These are phyloP conservation scores for Abrus pulchellus DNA, from an alignment of 306 rosid species.

Conservation along the genomic window DNA sequence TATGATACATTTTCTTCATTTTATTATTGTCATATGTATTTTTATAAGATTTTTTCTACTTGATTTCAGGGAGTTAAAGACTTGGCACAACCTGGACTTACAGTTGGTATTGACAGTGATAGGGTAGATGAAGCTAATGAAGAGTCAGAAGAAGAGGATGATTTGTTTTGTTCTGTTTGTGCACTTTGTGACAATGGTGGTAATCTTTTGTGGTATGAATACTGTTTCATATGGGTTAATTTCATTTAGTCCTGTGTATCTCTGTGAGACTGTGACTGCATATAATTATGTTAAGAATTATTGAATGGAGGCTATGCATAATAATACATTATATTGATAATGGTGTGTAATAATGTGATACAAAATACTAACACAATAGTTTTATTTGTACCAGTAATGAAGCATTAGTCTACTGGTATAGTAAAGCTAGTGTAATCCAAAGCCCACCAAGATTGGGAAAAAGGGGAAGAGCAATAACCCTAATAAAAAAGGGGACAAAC, in stretches of 20 bases:
- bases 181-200: conserved; percentile 96
- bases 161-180: conserved; percentile 73
- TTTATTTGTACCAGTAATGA: conserved; percentile 20
- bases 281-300: conserved; percentile 4
- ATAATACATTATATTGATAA: not conserved
- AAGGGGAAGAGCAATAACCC: conserved; percentile 1
- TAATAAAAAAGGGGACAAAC: not conserved
- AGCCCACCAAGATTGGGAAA: not conserved
- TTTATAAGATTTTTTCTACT: conserved; percentile 28
- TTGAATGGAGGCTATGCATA: not conserved
- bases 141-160: conserved; percentile 63
- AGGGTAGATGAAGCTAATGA: conserved; percentile 50
- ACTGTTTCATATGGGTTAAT: conserved; percentile 28
- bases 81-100: conserved; percentile 53
- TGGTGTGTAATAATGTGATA: conserved; percentile 22
- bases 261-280: not conserved
- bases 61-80: conserved; percentile 66
- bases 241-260: not conserved
- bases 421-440: conserved; percentile 6
- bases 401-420: not conserved
- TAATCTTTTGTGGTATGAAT: conserved; percentile 65
- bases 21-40: conserved; percentile 18
- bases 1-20: conserved; percentile 12
- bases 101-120: conserved; percentile 62
- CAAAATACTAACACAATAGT: not conserved